Base-by-base conservation (phyloP, 805 yeast genomes). In the Myxozyma geophila region DNA sequence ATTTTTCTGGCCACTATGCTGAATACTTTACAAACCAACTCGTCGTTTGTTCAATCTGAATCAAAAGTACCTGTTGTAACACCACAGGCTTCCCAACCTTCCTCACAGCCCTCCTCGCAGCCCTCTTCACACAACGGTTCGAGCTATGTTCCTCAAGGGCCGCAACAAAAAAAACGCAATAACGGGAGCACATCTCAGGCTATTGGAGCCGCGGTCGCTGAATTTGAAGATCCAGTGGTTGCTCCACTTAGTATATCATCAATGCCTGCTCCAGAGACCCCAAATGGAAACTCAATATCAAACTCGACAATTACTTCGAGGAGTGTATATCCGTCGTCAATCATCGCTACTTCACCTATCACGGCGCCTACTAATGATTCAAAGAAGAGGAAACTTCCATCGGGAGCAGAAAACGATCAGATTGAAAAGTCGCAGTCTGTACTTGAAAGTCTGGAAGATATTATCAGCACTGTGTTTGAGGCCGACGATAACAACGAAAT, bases 401-500 rank as follows among this genome's bases (percentile, higher is more conserved):
- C 36, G 7, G 44, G 28, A 10, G 15, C 36, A 8, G 21, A 44
- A 28, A 17, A 44, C 12, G 60, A 39, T 7, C 35, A 48, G n/a
- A 15, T 5, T 21, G 35, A 7, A 40, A 62, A 62, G 41, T 33
- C 56, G 0, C 48, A 62, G 12, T 9, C 21, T 15, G 54, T 56
- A 7, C 33, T 52, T 2, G 63, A 62, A 6, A 23, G 13, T 3
- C 59, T 66, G 7, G 52, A 64, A 52, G 35, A 21, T 33, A 5
- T 66, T 28, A 60, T 66, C 46, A 63, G 55, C 8, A 19, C 10
- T 28, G 46, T 66, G 7, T 60, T 66, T 51, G 66, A 65, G 46
- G 67, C 68, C 0, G 69, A 66, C 40, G 69, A 64, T 46, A 46
- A 60, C 17, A 21, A 17, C 10, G 68, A 44, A 13, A 19, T n/a